Base-by-base conservation (phyloP, 2,329 filamentous ascomycete species). In the Rosellinia necatrix region DNA sequence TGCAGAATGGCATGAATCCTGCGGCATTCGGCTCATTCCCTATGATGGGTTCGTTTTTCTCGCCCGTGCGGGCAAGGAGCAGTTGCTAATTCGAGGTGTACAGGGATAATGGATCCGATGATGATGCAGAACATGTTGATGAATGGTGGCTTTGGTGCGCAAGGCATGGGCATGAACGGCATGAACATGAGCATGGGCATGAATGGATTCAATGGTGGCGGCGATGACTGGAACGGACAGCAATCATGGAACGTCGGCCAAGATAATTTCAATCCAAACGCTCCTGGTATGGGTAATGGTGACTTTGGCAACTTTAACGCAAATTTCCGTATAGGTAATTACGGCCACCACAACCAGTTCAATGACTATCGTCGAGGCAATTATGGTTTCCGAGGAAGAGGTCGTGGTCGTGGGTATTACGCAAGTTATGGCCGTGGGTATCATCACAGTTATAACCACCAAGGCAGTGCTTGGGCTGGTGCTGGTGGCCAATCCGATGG, bases 261-360 rank as follows among this genome's bases (percentile, higher is more conserved):
- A 88, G 88, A 90, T 90, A 91, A 90, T 88, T 91, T 85, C 87
- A 92, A 86, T 86, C 83, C 85, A 89, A 91, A 85, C 89, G 86
- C 85, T 84, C 83, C 84, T 82, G 85, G 86, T 81, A 90, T 90
- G 84, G 86, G 85, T 77, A 81, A 82, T 81, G 86, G 87, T 89
- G 88, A 90, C 78, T 91, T 84, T 85, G 88, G 87, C 78, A 82
- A 83, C 78, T 86, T 87, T 84, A 88, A 89, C 81, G 81, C 85
- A 81, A 87, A 86, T 78, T 90, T 83, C 81, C 82, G 83, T 75
- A 87, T 87, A 85, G 88, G 88, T 86, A 91, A 91, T 83, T 92
- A 89, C 85, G 86, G 86, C 76, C 84, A 86, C 75, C 78, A 89
- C 76, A 84, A 84, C 77, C 76, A 87, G 75, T 87, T 84, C 83